phyloP scores from a whole-genome alignment of 2,329 filamentous ascomycete genomes.

The Aspergillus neotritici region DNA sequence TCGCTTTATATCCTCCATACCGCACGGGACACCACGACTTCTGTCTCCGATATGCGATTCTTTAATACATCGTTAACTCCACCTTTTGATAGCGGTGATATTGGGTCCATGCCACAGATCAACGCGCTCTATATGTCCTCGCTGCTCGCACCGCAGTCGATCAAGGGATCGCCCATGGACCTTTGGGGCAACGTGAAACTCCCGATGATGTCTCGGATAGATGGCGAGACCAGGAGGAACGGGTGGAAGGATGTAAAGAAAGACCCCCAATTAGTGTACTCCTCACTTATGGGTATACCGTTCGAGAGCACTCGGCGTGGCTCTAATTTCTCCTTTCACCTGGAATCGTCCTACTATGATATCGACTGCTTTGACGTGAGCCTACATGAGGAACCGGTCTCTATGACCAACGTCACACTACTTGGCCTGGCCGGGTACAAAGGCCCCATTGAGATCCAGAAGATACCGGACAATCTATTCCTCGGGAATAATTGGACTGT shows the following conservation, averaged over 20 bases:
- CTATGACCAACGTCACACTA: too few species aligned
- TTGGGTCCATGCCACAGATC: too few species aligned
- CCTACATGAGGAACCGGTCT: not conserved
- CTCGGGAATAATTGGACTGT: too few species aligned
- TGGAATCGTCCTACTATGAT: not conserved
- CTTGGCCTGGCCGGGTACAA: too few species aligned
- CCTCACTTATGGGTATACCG: not conserved
- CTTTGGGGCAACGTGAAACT: slow-evolving; percentile 1
- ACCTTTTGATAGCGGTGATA: too few species aligned
- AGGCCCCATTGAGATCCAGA: too few species aligned
- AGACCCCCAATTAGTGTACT: not conserved
- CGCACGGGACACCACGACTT: not conserved
- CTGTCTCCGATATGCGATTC: not conserved
- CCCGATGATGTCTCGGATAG: not conserved
- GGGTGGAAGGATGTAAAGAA: too few species aligned
- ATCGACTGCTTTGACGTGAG: not conserved
- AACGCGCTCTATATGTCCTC: not conserved
- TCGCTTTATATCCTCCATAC: not conserved
- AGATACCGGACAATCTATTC: too few species aligned
- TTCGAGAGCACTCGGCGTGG: too few species aligned
- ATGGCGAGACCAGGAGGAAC: not conserved
- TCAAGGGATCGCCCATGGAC: not conserved
- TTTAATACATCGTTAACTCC: not conserved
- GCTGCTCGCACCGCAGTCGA: not conserved
- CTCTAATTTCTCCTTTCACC: not conserved